A percentile compares a stretch with the other conserved stretches of the same genome.
phyloP scores from a whole-genome alignment of 2,329 filamentous ascomycete genomes.

The Fusarium avenaceum region DNA sequence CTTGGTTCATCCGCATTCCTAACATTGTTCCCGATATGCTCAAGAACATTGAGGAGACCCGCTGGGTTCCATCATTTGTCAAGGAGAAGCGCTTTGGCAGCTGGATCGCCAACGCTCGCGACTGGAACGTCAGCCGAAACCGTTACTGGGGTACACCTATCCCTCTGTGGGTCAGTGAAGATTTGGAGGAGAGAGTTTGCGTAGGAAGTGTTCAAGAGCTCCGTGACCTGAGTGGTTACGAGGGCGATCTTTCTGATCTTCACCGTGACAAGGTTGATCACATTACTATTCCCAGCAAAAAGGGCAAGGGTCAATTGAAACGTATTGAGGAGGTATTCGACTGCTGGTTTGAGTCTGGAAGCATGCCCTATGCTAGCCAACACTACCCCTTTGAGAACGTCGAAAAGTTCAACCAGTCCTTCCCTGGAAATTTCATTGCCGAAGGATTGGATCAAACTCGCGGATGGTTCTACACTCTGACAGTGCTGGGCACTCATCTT shows the following conservation, averaged over 20 bases:
- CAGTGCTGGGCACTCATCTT: slow-evolving; percentile 88
- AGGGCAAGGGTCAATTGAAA: slow-evolving; percentile 85
- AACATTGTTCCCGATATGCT: slow-evolving; percentile 89
- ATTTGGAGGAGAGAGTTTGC: slow-evolving; percentile 87
- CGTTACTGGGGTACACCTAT: slow-evolving; percentile 96
- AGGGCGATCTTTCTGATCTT: slow-evolving; percentile 85
- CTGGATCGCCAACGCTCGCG: slow-evolving; percentile 91
- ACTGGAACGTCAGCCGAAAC: slow-evolving; percentile 96
- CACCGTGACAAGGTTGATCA: slow-evolving; percentile 94
- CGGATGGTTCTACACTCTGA: slow-evolving; percentile 96
- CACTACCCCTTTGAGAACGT: slow-evolving; percentile 95
- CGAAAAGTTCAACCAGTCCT: slow-evolving; percentile 82
- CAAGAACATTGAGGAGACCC: slow-evolving; percentile 87
- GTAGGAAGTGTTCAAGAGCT: slow-evolving; percentile 88
- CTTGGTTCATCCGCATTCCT: slow-evolving; percentile 93
- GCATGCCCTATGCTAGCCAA: slow-evolving; percentile 92
- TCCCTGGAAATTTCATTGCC: slow-evolving; percentile 94
- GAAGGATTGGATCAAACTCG: slow-evolving; percentile 94
- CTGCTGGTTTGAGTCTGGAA: slow-evolving; percentile 97
- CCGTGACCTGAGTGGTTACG: slow-evolving; percentile 86
- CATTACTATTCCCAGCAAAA: slow-evolving; percentile 92
- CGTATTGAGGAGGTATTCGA: slow-evolving; percentile 93
- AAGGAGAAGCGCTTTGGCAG: slow-evolving; percentile 92
- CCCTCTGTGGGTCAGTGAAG: slow-evolving; percentile 91
- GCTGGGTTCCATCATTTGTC: slow-evolving; percentile 92